These are phyloP conservation scores for Ciborinia camelliae DNA, from an alignment of 2,329 filamentous ascomycete species.

Conservation along the genomic window DNA sequence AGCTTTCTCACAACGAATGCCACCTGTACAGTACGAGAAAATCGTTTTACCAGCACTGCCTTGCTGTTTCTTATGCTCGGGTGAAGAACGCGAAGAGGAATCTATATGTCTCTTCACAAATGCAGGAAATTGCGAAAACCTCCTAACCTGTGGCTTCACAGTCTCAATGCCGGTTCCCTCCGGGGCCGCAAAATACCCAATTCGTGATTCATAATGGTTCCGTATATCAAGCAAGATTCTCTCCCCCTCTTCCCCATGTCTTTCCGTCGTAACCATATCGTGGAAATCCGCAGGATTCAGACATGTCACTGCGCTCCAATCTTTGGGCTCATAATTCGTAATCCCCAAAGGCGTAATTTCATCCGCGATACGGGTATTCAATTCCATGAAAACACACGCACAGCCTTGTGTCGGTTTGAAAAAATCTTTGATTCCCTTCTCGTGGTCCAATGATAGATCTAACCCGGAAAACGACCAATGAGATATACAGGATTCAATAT, in stretches of 20 bases:
- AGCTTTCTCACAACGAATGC: slow-evolving; percentile 38
- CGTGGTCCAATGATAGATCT: slow-evolving; percentile 20
- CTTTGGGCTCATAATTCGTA: slow-evolving; percentile 32
- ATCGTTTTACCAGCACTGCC: slow-evolving; percentile 26
- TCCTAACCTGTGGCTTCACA: slow-evolving; percentile 33
- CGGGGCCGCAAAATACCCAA: slow-evolving; percentile 37
- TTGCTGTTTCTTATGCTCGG: neutral
- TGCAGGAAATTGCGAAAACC: slow-evolving; percentile 38
- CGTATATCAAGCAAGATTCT: slow-evolving; percentile 35
- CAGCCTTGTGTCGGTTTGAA: slow-evolving; percentile 36
- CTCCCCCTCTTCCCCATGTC: neutral
- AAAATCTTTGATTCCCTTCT: slow-evolving; percentile 23
- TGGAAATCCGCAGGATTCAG: slow-evolving; percentile 35
- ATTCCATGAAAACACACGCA: slow-evolving; percentile 33
- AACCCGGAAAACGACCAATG: slow-evolving; percentile 37
- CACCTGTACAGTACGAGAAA: slow-evolving; percentile 38
- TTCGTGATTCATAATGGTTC: slow-evolving; percentile 38
- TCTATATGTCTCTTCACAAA: slow-evolving; percentile 33
- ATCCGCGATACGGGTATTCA: slow-evolving; percentile 29
- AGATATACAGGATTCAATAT: slow-evolving; percentile 31
- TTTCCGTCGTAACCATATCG: slow-evolving; percentile 4
- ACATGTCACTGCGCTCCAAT: slow-evolving; percentile 33
- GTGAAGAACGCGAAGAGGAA: neutral
- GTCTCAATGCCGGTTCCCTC: slow-evolving; percentile 30
- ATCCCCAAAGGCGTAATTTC: slow-evolving; percentile 39